Evolutionary conservation across 208 protist genomes (phyloP).

Genomic region (Trypanosoma rangeli): DNA sequence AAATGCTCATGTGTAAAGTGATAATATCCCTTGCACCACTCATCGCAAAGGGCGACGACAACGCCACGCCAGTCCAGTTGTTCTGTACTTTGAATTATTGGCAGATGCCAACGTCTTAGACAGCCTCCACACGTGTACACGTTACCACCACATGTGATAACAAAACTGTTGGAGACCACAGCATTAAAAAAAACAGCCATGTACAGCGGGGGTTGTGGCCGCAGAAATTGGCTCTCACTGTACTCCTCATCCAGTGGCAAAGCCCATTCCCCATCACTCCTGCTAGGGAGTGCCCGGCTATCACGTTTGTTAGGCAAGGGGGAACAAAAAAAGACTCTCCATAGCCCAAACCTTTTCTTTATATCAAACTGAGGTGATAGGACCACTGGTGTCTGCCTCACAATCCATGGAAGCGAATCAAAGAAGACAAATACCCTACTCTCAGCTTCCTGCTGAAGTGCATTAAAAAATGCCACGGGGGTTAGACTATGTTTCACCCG

Average conservation of each 20-base stretch:
- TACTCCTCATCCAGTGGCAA: not conserved
- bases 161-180: constrained; percentile 17
- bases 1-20: constrained; percentile 44
- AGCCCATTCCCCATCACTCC: not conserved
- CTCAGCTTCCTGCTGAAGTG: not conserved
- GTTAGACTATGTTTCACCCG: not conserved
- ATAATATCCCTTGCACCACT: constrained; percentile 35
- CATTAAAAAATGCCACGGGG: not conserved
- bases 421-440: not conserved
- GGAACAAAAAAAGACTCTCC: constrained; percentile 5
- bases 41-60: constrained; percentile 28
- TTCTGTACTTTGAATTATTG: not conserved
- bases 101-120: constrained; percentile 5
- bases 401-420: not conserved
- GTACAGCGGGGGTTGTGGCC: constrained; percentile 16
- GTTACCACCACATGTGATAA: constrained; percentile 23
- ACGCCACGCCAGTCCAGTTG: constrained; percentile 3
- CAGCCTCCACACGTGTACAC: constrained; percentile 25
- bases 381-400: constrained; percentile 9
- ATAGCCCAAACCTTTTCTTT: constrained; percentile 10
- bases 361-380: constrained; percentile 12
- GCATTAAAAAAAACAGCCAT: constrained; percentile 17
- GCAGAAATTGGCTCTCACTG: not conserved
- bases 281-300: not conserved
- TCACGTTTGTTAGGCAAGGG: not conserved